phyloP scores from a whole-genome alignment of 305 asterid genomes.

The Coffea humblotiana region DNA sequence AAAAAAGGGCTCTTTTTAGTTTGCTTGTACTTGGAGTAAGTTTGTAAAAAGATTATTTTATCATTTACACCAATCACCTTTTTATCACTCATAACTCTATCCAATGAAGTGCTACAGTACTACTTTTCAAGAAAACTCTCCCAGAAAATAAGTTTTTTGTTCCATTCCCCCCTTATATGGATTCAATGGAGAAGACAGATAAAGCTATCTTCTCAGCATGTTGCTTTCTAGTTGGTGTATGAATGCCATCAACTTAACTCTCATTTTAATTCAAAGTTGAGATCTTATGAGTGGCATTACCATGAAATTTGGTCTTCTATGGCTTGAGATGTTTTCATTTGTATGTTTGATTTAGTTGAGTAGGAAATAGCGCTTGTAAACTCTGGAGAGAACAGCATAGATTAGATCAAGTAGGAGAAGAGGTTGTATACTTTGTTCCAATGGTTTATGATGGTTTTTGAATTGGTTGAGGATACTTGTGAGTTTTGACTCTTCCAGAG shows the following conservation, averaged over 20 bases:
- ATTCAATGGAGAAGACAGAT: too few relatives aligned
- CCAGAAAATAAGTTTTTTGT: too few relatives aligned
- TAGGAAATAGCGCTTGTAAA: background rate
- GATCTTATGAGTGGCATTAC: background rate
- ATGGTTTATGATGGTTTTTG: background rate
- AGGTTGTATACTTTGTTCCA: background rate
- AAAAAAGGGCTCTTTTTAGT: too few relatives aligned
- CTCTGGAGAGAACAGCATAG: background rate
- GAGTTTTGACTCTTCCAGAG: background rate
- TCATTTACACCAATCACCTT: too few relatives aligned
- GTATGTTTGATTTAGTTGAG: background rate
- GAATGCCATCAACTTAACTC: background rate
- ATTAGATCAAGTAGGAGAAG: background rate
- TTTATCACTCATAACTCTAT: too few relatives aligned
- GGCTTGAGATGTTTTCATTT: background rate
- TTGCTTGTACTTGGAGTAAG: too few relatives aligned
- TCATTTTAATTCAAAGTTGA: background rate
- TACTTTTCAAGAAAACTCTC: too few relatives aligned
- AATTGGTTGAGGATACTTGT: background rate
- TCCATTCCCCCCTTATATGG: too few relatives aligned
- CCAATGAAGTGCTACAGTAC: too few relatives aligned
- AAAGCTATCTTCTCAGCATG: too few relatives aligned
- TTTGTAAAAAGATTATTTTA: too few relatives aligned
- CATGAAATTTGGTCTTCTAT: background rate
- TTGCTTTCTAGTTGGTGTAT: too few relatives aligned